Percentiles rank a stretch among this genome's conserved stretches.
phyloP scores from a whole-genome alignment of 768 basidiomycete species.

The Lanmaoa rubissima region DNA sequence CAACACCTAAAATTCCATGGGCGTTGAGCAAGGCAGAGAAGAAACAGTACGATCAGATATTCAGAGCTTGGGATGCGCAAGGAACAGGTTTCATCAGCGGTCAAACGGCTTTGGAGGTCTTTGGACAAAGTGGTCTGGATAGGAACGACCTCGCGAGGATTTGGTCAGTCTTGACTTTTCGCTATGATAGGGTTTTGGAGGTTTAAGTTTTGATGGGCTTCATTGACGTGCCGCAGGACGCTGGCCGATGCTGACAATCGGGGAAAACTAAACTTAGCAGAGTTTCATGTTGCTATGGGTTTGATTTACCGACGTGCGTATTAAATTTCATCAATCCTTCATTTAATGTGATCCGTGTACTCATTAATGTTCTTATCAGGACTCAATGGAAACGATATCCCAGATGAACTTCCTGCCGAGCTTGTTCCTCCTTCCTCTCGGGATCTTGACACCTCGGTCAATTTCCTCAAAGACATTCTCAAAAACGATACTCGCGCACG shows the following conservation, averaged over 20 bases:
- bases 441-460: slow-evolving; percentile 86
- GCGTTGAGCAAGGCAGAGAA: slow-evolving; percentile 84
- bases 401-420: slow-evolving; percentile 82
- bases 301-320: slow-evolving; percentile 91
- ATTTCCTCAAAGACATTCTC: slow-evolving; percentile 84
- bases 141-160: slow-evolving; percentile 91
- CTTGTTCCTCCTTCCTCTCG: slow-evolving; percentile 89
- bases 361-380: slow-evolving; percentile 42
- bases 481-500: slow-evolving; percentile 80
- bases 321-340: not conserved
- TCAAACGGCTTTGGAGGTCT: slow-evolving; percentile 82
- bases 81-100: slow-evolving; percentile 85
- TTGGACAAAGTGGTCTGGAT: slow-evolving; percentile 87
- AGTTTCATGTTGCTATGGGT: slow-evolving; percentile 99
- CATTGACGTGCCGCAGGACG: slow-evolving; percentile 51
- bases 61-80: slow-evolving; percentile 91
- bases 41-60: slow-evolving; percentile 95
- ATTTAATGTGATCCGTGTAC: not conserved
- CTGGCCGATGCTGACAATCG: slow-evolving; percentile 92
- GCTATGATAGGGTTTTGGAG: not conserved
- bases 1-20: slow-evolving; percentile 79
- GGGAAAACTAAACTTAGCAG: slow-evolving; percentile 91
- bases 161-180: slow-evolving; percentile 58
- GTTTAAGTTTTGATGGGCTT: not conserved
- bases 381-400: slow-evolving; percentile 89